Percentiles rank a stretch among this genome's conserved stretches.
phyloP scores from a whole-genome alignment of 768 basidiomycete genomes.

The Mycena capillaripes region DNA sequence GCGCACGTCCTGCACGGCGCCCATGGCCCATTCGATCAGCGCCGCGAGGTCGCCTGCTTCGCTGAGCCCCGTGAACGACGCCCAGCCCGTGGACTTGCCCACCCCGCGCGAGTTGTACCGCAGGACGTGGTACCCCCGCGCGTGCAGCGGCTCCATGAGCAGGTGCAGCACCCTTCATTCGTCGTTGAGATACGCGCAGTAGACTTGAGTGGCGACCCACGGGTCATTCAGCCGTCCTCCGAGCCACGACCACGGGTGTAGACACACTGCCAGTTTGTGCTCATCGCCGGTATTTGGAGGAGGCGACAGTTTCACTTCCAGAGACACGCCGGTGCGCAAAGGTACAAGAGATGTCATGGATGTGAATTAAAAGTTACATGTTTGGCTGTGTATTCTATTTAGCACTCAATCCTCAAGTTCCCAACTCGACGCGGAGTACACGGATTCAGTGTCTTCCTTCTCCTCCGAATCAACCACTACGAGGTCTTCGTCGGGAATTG shows the following conservation, averaged over 20 bases:
- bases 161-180: conserved; percentile 59
- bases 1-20: conserved; percentile 55
- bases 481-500: conserved; percentile 8
- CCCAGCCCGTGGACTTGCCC: conserved; percentile 78
- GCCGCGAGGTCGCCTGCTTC: conserved; percentile 81
- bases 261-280: conserved; percentile 73
- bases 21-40: conserved; percentile 68
- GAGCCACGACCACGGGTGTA: conserved; percentile 91
- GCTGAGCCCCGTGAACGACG: conserved; percentile 78
- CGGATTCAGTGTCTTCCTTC: not conserved
- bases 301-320: conserved; percentile 56
- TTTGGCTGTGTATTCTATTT: not conserved
- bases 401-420: conserved; percentile 4
- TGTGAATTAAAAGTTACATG: not conserved
- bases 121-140: conserved; percentile 68
- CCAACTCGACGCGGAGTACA: conserved; percentile 5
- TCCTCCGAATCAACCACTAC: conserved; percentile 4
- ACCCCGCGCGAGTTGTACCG: conserved; percentile 86
- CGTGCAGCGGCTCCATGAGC: conserved; percentile 57
- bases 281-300: conserved; percentile 40
- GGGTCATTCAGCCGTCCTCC: conserved; percentile 84
- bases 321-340: conserved; percentile 55
- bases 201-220: conserved; percentile 59
- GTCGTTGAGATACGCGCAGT: not conserved
- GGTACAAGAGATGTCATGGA: conserved; percentile 24